Evolutionary conservation across 2,329 filamentous ascomycete genomes (phyloP), one percentile per base, ranked within the genome.

Genomic region (Apiospora marii): DNA sequence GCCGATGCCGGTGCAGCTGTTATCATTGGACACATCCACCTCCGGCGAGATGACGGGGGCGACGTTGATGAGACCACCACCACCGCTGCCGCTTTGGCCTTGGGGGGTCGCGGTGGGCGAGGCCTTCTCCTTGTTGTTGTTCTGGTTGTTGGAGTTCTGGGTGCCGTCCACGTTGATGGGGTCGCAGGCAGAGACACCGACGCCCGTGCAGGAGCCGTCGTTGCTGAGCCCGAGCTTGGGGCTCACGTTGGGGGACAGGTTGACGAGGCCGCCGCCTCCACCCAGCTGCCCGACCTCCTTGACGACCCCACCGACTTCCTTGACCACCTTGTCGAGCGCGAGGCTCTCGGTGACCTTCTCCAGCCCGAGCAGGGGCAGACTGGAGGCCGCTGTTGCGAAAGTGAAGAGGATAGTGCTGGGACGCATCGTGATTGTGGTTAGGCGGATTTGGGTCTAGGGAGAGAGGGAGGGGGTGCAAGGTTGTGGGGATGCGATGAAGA

Each of bases 171-270:
- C 76, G 34, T 76, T 78, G 74, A 78, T 77, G 46, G 76, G 77
- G 71, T 78, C 76, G 69, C 77, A 78, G 12, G 77, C 77, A 13
- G 75, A 76, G 64, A 78, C 69, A 68, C 77, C 77, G 64, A 78
- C 12, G 27, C 76, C 75, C 44, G 74, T 53, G 67, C 76, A 76
- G 13, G 73, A 74, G 61, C 75, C 74, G 24, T 74, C 70, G n/a
- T 75, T 74, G 67, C 49, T 67, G 22, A 73, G 37, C 12, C 70
- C 41, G 14, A 77, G 19, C 14, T 71, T 71, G 24, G 74, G 72
- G 49, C 69, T 44, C n/a, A 77, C 22, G 44, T 61, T 71, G 13
- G 76, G 77, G 64, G 73, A 74, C 16, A 76, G 10, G 30, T 73
- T 73, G 73, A 77, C 72, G 46, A 76, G 69, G 13, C 58, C 58